Evolutionary conservation across 164 flowering plant species (phyloP).

Genomic region (Vitis amurensis): DNA sequence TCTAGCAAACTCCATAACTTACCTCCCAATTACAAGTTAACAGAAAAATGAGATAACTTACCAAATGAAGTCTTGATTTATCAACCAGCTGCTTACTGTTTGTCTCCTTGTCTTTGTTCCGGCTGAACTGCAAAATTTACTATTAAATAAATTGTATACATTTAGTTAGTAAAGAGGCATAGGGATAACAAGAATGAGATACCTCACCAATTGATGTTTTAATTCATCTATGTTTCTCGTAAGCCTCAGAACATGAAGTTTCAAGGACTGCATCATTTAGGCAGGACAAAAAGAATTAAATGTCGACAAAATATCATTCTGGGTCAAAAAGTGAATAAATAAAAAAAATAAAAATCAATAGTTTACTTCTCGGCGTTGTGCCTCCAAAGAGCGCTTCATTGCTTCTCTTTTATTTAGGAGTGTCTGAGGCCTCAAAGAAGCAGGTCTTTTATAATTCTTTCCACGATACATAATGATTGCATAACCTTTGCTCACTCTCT

Average conservation of each 20-base stretch:
- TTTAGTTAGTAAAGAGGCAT: background rate
- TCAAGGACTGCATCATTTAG: slow-evolving; percentile 76
- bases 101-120: slow-evolving; percentile 36
- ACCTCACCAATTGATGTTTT: slow-evolving; percentile 66
- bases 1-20: background rate
- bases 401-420: slow-evolving; percentile 81
- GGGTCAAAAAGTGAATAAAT: background rate
- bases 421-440: slow-evolving; percentile 65
- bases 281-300: slow-evolving; percentile 7
- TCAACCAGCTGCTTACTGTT: slow-evolving; percentile 12
- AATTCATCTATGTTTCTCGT: slow-evolving; percentile 48
- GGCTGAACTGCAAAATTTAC: slow-evolving; percentile 2
- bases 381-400: slow-evolving; percentile 79
- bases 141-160: background rate
- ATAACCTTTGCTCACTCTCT: slow-evolving; percentile 73
- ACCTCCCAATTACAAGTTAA: slow-evolving; percentile 1
- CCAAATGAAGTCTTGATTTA: slow-evolving; percentile 22
- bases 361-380: slow-evolving; percentile 78
- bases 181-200: background rate
- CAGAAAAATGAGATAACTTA: slow-evolving; percentile 16
- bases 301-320: background rate
- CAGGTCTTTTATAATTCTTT: slow-evolving; percentile 84
- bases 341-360: background rate
- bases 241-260: slow-evolving; percentile 87
- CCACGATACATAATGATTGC: slow-evolving; percentile 93